Evolutionary conservation across 2,329 filamentous ascomycete genomes (phyloP), one percentile per base, ranked within the genome.

Genomic region (Didymella keratinophila): DNA sequence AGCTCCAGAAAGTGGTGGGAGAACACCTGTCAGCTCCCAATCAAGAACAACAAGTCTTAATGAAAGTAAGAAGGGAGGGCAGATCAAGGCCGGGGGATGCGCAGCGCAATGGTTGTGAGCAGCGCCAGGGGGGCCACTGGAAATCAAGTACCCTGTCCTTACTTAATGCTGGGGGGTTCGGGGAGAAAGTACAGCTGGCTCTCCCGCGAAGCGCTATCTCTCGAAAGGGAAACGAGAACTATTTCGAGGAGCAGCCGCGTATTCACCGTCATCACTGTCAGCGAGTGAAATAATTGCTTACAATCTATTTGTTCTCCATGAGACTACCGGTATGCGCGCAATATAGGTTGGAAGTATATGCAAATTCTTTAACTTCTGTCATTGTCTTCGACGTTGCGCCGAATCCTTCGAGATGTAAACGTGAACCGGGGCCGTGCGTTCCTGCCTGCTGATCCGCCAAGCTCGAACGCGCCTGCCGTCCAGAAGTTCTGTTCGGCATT

Each of bases 21-120:
- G 58, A 56, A 60, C 57, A 60, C 46, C 57, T 60, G 57, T 52
- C 52, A 47, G 45, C 57, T 51, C 52, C 42, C 47, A 48, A 12
- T 21, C 28, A 55, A 60, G 62, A 67, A 51, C 58, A 57, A 56
- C 45, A 28, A 53, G 56, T 56, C 50, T 73, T 68, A 75, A 74
- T 53, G 73, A 77, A 62, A 75, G 73, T 74, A 71, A 55, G 72
- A 76, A 76, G 63, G 58, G 59, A 61, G 56, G 60, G 53, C 55
- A 61, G 66, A 66, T 60, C 66, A 70, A 64, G 65, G 62, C 51
- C 49, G 60, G 60, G 50, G 36, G 37, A 20, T 51, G 64, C 66
- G 66, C 60, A 65, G 52, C 56, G 67, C 62, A 64, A 60, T 63
- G 63, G 62, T 64, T 62, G 47, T 66, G 61, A 65, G 63, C 53